Base-by-base conservation (phyloP, 495 filamentous ascomycete genomes). In the Penicillium ochrochloron region DNA sequence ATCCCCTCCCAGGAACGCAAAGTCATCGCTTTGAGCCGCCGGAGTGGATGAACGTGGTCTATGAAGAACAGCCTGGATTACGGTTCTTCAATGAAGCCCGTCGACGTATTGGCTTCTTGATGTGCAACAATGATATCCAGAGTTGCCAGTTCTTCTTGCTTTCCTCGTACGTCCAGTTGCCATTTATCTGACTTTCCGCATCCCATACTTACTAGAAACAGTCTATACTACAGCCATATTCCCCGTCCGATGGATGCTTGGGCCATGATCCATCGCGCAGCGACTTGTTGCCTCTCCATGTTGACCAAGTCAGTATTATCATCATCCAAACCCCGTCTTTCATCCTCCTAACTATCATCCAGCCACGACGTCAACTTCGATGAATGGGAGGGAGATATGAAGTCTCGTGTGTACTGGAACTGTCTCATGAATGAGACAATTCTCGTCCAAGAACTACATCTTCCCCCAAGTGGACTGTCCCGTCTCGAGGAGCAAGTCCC, bases 301-400 rank as follows among this genome's bases (percentile, higher is more conserved):
- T 57, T 82, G 34, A 81, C 78, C 56, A 82, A 82, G 78, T 81
- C 70, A 67, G 71, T 35, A 56, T 65, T 10, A 17, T 51, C 5
- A 60, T n/a, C 59, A 5, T 51, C 48, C 42, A 50, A 17, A 14
- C 21, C 7, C 19, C 14, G 41, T 12, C 12, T 10, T 10, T 54
- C 25, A 12, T n/a, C n/a, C 3, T 5, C 31, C 27, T 8, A 10
- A 70, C 64, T 56, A 14, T 61, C 23, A 23, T 27, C 37, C 56
- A 81, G 78, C 55, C 80, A 77, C 53, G 72, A 81, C 41, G 76
- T 82, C 31, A 78, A 74, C 51, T 82, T 79, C 50, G 73, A 82
- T 50, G 70, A 79, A 65, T 82, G 80, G 80, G 80, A 81, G 67
- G 80, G 80, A 34, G 80, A 82, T 61, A 82, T 82, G 80, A 82